phyloP scores from a whole-genome alignment of 2,329 filamentous ascomycete genomes.

The Diplodia sapinea region DNA sequence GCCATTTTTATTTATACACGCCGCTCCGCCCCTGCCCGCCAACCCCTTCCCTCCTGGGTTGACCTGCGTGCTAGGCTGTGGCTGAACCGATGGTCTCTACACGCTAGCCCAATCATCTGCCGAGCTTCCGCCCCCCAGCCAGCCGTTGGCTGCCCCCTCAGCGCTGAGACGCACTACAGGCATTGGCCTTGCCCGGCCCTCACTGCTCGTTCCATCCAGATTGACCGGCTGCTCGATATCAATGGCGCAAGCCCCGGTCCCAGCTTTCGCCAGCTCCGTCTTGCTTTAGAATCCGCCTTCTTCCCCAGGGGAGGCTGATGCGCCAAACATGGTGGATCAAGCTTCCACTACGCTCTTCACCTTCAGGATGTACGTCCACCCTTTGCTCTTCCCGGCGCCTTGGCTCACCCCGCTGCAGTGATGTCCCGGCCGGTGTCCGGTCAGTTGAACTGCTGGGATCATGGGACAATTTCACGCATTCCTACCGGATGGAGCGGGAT shows the following conservation, averaged over 20 bases:
- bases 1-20: slow-evolving; percentile 22
- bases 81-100: slow-evolving; percentile 4
- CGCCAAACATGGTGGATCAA: slow-evolving; percentile 17
- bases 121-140: neutral
- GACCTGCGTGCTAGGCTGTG: neutral
- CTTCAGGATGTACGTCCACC: slow-evolving; percentile 55
- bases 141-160: neutral
- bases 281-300: slow-evolving; percentile 2
- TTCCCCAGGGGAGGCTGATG: slow-evolving; percentile 1
- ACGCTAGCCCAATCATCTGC: neutral
- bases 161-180: slow-evolving; percentile 15
- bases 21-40: neutral
- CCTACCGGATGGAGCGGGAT: slow-evolving; percentile 84
- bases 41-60: slow-evolving; percentile 5
- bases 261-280: neutral
- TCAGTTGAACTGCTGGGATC: slow-evolving; percentile 85
- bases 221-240: slow-evolving; percentile 9
- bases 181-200: slow-evolving; percentile 12
- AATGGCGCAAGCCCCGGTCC: slow-evolving; percentile 22
- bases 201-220: slow-evolving; percentile 21
- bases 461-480: slow-evolving; percentile 89
- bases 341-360: slow-evolving; percentile 67
- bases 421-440: slow-evolving; percentile 55
- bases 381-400: slow-evolving; percentile 32
- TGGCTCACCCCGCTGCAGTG: slow-evolving; percentile 41